Conservation (phyloP, 768 basidiomycete species). For the Leccinum ochraceum region DNA sequence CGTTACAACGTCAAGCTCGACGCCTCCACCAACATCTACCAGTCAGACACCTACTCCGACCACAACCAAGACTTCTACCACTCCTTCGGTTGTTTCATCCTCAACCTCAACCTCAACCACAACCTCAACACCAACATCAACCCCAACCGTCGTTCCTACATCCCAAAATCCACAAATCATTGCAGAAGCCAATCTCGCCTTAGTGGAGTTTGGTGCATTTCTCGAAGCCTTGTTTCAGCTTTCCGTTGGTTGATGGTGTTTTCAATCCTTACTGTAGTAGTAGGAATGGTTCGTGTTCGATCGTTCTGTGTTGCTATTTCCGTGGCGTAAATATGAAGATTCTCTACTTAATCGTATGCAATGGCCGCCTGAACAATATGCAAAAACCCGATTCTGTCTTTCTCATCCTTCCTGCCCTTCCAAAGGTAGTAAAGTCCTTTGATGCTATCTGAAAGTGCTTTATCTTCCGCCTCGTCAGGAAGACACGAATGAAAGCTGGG, state of each 20-base stretch:
- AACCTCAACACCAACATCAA: conserved; percentile 9
- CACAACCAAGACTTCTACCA: conserved; percentile 14
- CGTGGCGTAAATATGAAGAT: conserved; percentile 1
- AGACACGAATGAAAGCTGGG: not conserved
- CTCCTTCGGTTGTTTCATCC: conserved; percentile 2
- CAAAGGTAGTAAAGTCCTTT: conserved; percentile 61
- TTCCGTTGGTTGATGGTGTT: not conserved
- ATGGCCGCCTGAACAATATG: conserved; percentile 36
- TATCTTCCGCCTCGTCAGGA: conserved; percentile 30
- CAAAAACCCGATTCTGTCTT: conserved; percentile 34
- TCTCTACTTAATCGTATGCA: conserved; percentile 14
- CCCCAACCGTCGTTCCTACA: conserved; percentile 17
- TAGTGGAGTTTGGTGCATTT: conserved; percentile 27
- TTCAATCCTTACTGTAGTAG: not conserved
- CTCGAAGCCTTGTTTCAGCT: conserved; percentile 16
- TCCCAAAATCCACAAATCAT: conserved; percentile 25
- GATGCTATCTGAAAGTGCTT: conserved; percentile 52
- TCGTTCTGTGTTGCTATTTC: not conserved
- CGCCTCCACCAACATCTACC: conserved; percentile 19
- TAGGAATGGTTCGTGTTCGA: not conserved
- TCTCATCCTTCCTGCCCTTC: conserved; percentile 40
- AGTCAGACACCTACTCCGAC: conserved; percentile 24
- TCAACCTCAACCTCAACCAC: not conserved
- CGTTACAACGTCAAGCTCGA: conserved; percentile 23
- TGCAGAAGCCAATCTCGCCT: conserved; percentile 24